phyloP scores from a whole-genome alignment of 192 early-diverging fungal genomes.

The Coemansia sp. region DNA sequence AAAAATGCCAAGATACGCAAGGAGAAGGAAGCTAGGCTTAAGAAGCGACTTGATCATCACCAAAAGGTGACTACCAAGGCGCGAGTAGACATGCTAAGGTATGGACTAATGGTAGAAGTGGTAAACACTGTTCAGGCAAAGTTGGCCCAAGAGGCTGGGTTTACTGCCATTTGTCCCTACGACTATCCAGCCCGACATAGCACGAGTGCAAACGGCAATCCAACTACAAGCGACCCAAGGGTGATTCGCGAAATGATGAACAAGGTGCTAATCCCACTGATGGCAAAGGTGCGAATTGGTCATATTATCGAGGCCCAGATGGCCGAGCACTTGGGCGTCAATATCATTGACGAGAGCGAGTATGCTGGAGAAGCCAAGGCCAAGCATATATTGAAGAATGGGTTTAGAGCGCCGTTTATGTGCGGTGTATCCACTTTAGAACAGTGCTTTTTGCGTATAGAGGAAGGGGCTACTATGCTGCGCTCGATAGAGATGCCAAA shows the following conservation, averaged over 20 bases:
- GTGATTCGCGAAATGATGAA: not conserved
- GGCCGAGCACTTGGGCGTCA: constrained; percentile 75
- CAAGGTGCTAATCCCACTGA: constrained; percentile 1
- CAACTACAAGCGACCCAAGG: not conserved
- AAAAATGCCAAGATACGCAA: not conserved
- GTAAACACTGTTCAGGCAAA: not conserved
- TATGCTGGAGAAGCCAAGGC: constrained; percentile 60
- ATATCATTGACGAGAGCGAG: constrained; percentile 93
- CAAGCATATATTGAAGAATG: constrained; percentile 82
- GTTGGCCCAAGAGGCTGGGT: not conserved
- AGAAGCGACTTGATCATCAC: not conserved
- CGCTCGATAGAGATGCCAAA: constrained; percentile 90
- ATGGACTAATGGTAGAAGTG: not conserved
- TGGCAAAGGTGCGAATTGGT: constrained; percentile 5
- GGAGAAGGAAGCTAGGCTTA: not conserved
- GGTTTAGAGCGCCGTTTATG: constrained; percentile 82
- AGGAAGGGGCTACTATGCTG: constrained; percentile 92
- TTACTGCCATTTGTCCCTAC: not conserved
- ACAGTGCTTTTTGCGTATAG: constrained; percentile 83
- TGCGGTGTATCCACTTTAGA: constrained; percentile 87
- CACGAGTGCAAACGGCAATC: not conserved
- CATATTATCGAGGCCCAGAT: constrained; percentile 54
- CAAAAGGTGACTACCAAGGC: not conserved
- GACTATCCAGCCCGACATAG: not conserved
- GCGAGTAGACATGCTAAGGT: not conserved